Conservation (phyloP, 805 yeast species). For the Diddensiella caesifluorescens region DNA sequence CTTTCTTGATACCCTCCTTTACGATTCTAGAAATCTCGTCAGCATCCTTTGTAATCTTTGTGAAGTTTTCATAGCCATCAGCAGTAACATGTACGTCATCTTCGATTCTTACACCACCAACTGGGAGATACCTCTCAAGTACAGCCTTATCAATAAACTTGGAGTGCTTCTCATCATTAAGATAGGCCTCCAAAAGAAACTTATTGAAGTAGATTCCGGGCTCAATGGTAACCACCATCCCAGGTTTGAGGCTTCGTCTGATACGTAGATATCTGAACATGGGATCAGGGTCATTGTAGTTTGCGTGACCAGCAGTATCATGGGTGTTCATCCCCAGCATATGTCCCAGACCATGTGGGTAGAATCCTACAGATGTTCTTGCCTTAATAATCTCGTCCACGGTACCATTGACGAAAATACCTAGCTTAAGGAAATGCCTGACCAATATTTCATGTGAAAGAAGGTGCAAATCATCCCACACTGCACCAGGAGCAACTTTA, state of each 20-base stretch:
- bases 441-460: constrained; percentile 75
- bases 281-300: constrained; percentile 79
- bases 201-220: constrained; percentile 93
- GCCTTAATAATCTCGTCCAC: constrained; percentile 66
- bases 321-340: constrained; percentile 92
- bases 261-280: constrained; percentile 72
- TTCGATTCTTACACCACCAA: constrained; percentile 98
- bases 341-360: constrained; percentile 96
- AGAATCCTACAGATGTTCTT: constrained; percentile 69
- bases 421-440: constrained; percentile 62
- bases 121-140: constrained; percentile 70
- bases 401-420: constrained; percentile 58
- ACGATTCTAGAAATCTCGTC: constrained; percentile 75
- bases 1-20: constrained; percentile 55
- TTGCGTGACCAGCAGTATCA: constrained; percentile 86
- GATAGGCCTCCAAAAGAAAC: constrained; percentile 61
- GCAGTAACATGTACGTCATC: constrained; percentile 82
- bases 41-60: constrained; percentile 81
- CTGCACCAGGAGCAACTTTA: constrained; percentile 72
- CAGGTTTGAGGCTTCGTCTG: constrained; percentile 61
- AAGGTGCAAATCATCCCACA: constrained; percentile 82
- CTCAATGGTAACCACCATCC: constrained; percentile 90
- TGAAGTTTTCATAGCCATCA: constrained; percentile 73
- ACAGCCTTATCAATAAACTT: constrained; percentile 61
- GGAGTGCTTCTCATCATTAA: constrained; percentile 39